A percentile compares a stretch with the other conserved stretches of the same genome.
Evolutionary conservation across 73 alveolate genomes (phyloP).

Genomic region (Loxodes magnus): DNA sequence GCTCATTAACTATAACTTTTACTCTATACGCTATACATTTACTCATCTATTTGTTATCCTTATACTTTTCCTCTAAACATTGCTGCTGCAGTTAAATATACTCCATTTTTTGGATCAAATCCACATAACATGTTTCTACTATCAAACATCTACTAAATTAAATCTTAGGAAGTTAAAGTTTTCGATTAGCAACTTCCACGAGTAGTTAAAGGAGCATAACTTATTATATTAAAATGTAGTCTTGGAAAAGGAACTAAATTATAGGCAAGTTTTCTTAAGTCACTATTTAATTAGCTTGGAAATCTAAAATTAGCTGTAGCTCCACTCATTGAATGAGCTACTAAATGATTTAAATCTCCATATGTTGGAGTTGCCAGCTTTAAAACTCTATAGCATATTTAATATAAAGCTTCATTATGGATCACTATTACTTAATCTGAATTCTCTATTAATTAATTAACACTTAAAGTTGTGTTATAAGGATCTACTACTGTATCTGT

Average conservation of each 20-base stretch:
- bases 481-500: constrained; percentile 88
- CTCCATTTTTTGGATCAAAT: constrained; percentile 95
- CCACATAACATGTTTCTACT: constrained; percentile 99
- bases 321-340: constrained; percentile 93
- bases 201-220: constrained; percentile 98
- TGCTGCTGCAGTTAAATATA: constrained; percentile 91
- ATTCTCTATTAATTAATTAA: constrained; percentile 88
- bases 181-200: constrained; percentile 95
- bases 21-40: constrained; percentile 86
- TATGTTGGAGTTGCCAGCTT: constrained; percentile 96
- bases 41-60: constrained; percentile 90
- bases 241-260: constrained; percentile 99
- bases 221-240: constrained; percentile 99
- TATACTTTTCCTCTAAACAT: constrained; percentile 98
- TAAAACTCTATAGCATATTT: constrained; percentile 94
- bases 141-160: constrained; percentile 96
- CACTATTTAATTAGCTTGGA: constrained; percentile 97
- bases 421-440: constrained; percentile 95
- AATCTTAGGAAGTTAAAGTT: constrained; percentile 95
- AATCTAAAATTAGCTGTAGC: constrained; percentile 95
- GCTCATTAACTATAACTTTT: constrained; percentile 90
- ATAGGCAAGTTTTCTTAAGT: constrained; percentile 93
- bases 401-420: constrained; percentile 97
- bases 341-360: constrained; percentile 95
- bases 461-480: constrained; percentile 93